Evolutionary conservation across 345 rosid genomes (phyloP).

Genomic region (Garcia nutans): DNA sequence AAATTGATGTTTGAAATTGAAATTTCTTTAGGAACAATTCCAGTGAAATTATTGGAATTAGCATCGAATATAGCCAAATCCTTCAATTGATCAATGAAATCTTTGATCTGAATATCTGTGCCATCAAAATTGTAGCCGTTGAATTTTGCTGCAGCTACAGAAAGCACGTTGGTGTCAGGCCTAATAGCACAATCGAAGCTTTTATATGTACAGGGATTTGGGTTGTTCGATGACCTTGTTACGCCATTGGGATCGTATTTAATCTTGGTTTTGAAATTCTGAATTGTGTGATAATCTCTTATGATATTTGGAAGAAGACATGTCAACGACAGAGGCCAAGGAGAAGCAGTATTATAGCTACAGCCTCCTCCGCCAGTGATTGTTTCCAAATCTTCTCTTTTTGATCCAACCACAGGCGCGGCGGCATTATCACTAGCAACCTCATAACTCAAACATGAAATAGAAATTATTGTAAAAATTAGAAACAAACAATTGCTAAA

Average conservation of each 20-base stretch:
- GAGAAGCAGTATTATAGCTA: constrained; percentile 15
- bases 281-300: not conserved
- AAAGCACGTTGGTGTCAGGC: not conserved
- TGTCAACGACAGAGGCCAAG: not conserved
- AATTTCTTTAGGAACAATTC: constrained; percentile 10
- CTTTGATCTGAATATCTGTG: constrained; percentile 18
- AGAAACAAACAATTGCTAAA: too few relatives aligned
- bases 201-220: too few relatives aligned
- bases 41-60: constrained; percentile 46
- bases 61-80: constrained; percentile 53
- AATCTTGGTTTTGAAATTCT: not conserved
- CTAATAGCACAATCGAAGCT: not conserved
- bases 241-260: too few relatives aligned
- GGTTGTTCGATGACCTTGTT: too few relatives aligned
- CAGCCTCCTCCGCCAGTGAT: constrained; percentile 20
- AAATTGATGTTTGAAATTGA: constrained; percentile 5
- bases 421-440: constrained; percentile 3
- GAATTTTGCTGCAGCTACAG: constrained; percentile 40
- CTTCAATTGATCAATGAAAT: constrained; percentile 26
- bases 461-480: not conserved
- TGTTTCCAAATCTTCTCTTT: constrained; percentile 28
- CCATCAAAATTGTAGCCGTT: constrained; percentile 39
- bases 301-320: not conserved
- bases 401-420: not conserved
- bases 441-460: not conserved